Evolutionary conservation across 2,329 filamentous ascomycete genomes (phyloP).

Genomic region (Trichoderma gracile): DNA sequence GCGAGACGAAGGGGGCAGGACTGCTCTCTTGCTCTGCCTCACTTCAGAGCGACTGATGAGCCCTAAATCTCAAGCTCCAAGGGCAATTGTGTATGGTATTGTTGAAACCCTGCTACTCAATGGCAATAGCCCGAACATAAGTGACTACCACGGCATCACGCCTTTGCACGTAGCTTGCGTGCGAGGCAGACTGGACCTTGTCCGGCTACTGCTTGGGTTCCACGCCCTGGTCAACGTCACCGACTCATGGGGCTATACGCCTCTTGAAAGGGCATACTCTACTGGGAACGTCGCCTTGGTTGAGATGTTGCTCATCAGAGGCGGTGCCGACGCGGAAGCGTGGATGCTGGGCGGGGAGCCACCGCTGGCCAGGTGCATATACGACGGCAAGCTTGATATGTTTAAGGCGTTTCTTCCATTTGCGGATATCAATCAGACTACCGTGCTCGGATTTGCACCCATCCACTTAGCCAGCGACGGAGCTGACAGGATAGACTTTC

Average conservation of each 20-base stretch:
- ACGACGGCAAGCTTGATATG: slow-evolving; percentile 22
- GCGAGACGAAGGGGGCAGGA: slow-evolving; percentile 27
- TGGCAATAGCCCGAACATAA: slow-evolving; percentile 11
- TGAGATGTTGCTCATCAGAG: slow-evolving; percentile 22
- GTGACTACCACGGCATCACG: slow-evolving; percentile 21
- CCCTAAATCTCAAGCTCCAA: not conserved
- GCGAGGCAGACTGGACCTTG: slow-evolving; percentile 20
- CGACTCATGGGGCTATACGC: slow-evolving; percentile 23
- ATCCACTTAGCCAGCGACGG: slow-evolving; percentile 25
- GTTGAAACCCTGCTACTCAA: slow-evolving; percentile 14
- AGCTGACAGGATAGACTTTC: slow-evolving; percentile 24
- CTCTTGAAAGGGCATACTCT: slow-evolving; percentile 26
- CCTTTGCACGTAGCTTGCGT: slow-evolving; percentile 18
- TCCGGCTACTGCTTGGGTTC: slow-evolving; percentile 25
- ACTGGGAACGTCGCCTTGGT: slow-evolving; percentile 22
- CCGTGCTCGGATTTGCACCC: slow-evolving; percentile 17
- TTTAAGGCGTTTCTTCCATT: slow-evolving; percentile 23
- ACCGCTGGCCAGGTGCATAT: slow-evolving; percentile 24
- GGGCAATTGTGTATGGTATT: not conserved
- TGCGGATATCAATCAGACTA: slow-evolving; percentile 19
- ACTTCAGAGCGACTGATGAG: slow-evolving; percentile 21
- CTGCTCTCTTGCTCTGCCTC: slow-evolving; percentile 11
- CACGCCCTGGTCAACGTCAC: slow-evolving; percentile 27
- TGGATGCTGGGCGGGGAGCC: slow-evolving; percentile 19
- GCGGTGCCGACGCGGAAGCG: slow-evolving; percentile 27